A percentile compares a stretch with the other conserved stretches of the same genome.
phyloP scores from a whole-genome alignment of 768 basidiomycete genomes.

The Leccinellum luteum region DNA sequence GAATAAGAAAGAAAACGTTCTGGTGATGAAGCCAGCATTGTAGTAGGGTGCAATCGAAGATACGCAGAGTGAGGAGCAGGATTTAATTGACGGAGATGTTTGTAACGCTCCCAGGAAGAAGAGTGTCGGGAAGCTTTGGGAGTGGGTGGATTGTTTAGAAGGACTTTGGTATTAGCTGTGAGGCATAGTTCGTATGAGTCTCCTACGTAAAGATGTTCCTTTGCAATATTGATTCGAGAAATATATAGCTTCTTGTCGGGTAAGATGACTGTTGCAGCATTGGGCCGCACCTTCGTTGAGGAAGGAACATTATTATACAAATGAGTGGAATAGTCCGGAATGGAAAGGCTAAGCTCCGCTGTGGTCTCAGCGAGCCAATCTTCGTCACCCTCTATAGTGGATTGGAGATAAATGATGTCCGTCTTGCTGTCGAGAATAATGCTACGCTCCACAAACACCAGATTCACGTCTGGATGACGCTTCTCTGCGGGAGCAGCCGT shows the following conservation, averaged over 20 bases:
- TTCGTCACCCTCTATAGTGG: slow-evolving; percentile 54
- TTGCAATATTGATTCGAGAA: slow-evolving; percentile 62
- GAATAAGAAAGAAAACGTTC: slow-evolving; percentile 87
- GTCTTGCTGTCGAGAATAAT: slow-evolving; percentile 60
- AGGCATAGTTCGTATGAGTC: slow-evolving; percentile 94
- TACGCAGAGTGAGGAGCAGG: slow-evolving; percentile 89
- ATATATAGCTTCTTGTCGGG: slow-evolving; percentile 65
- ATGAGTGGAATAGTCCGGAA: slow-evolving; percentile 11
- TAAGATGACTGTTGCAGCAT: slow-evolving; percentile 39
- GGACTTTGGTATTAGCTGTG: slow-evolving; percentile 68
- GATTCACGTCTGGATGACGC: slow-evolving; percentile 67
- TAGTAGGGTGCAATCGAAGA: slow-evolving; percentile 71
- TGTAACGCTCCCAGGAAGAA: slow-evolving; percentile 72
- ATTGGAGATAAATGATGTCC: slow-evolving; percentile 58
- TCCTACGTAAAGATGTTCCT: slow-evolving; percentile 74
- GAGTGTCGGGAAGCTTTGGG: slow-evolving; percentile 14
- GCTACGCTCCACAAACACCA: slow-evolving; percentile 78
- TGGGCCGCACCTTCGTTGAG: slow-evolving; percentile 24
- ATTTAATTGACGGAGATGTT: slow-evolving; percentile 66
- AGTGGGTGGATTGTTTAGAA: slow-evolving; percentile 37
- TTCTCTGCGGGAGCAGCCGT: slow-evolving; percentile 26
- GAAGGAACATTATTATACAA: slow-evolving; percentile 18
- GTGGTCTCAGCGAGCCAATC: slow-evolving; percentile 56
- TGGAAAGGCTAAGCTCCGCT: slow-evolving; percentile 12
- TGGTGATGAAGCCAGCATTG: slow-evolving; percentile 83